These are phyloP conservation scores for Fraxinus americana DNA, from an alignment of 257 asterid species.

Conservation along the genomic window DNA sequence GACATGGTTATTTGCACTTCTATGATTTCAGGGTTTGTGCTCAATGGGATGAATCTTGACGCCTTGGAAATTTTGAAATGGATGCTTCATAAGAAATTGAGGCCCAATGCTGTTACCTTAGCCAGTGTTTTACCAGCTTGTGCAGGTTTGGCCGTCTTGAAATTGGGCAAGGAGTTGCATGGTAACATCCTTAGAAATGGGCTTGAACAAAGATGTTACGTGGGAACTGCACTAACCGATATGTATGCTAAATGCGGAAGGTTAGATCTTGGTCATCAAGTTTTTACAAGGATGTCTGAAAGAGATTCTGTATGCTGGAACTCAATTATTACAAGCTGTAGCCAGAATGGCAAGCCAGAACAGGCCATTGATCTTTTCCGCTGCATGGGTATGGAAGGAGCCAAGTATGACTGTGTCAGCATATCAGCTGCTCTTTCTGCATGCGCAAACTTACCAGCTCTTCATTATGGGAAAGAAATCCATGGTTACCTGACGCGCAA, in stretches of 20 bases:
- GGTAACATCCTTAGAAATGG: slow-evolving; percentile 54
- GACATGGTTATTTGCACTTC: slow-evolving; percentile 79
- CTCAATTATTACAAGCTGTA: slow-evolving; percentile 64
- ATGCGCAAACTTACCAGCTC: slow-evolving; percentile 64
- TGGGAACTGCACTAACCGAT: slow-evolving; percentile 77
- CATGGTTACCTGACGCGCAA: slow-evolving; percentile 67
- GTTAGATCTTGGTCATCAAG: slow-evolving; percentile 58
- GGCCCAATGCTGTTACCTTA: slow-evolving; percentile 81
- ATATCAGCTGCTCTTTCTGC: slow-evolving; percentile 85
- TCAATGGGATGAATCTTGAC: slow-evolving; percentile 67
- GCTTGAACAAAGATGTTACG: slow-evolving; percentile 58
- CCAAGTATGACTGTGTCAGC: slow-evolving; percentile 68
- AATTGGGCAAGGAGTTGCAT: slow-evolving; percentile 75
- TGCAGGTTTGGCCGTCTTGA: slow-evolving; percentile 63
- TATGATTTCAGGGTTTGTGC: slow-evolving; percentile 80
- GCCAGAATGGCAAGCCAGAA: slow-evolving; percentile 79
- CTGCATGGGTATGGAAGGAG: slow-evolving; percentile 62
- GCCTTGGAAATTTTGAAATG: slow-evolving; percentile 61
- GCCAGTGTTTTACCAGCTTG: slow-evolving; percentile 90
- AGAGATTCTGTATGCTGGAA: slow-evolving; percentile 85
- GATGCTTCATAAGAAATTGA: slow-evolving; percentile 55
- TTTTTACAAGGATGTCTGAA: slow-evolving; percentile 53
- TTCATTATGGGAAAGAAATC: slow-evolving; percentile 68
- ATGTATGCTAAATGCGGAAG: slow-evolving; percentile 92
- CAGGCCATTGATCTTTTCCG: slow-evolving; percentile 63